phyloP scores from a whole-genome alignment of 345 rosid species.

The Eucalyptus shirleyi region DNA sequence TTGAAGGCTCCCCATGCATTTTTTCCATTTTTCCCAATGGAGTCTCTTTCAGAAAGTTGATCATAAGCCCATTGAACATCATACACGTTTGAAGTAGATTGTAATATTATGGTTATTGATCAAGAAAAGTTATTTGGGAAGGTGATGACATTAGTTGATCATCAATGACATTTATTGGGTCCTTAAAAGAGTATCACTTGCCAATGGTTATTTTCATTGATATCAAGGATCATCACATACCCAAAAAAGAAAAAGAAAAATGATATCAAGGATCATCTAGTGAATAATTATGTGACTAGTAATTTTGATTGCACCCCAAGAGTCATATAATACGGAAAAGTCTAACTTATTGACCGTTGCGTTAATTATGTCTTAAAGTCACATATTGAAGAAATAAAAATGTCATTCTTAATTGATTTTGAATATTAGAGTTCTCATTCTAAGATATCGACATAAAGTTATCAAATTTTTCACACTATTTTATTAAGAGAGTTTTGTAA shows the following conservation, averaged over 20 bases:
- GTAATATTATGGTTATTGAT: not conserved
- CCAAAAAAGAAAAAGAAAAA: no score
- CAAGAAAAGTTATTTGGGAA: not conserved
- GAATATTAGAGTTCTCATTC: not conserved
- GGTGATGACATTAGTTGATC: not conserved
- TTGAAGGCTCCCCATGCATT: not conserved
- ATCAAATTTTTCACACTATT: not conserved
- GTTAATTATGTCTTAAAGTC: not conserved
- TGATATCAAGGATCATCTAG: not conserved
- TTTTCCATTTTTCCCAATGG: not conserved
- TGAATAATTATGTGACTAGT: not conserved
- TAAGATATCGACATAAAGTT: not conserved
- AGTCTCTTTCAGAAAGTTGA: not conserved
- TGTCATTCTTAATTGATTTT: not conserved
- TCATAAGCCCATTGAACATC: not conserved
- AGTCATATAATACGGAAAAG: not conserved
- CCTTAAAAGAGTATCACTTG: not conserved
- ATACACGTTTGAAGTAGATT: not conserved
- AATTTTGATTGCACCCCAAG: not conserved
- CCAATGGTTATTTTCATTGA: not conserved
- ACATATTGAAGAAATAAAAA: no score
- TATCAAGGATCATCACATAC: not conserved
- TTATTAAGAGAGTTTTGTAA: not conserved
- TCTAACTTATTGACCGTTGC: fast-evolving
- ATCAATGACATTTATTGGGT: not conserved